A percentile compares a stretch with the other conserved stretches of the same genome.
phyloP scores from a whole-genome alignment of 169 alveolate genomes.

The Eimeria acervulina region DNA sequence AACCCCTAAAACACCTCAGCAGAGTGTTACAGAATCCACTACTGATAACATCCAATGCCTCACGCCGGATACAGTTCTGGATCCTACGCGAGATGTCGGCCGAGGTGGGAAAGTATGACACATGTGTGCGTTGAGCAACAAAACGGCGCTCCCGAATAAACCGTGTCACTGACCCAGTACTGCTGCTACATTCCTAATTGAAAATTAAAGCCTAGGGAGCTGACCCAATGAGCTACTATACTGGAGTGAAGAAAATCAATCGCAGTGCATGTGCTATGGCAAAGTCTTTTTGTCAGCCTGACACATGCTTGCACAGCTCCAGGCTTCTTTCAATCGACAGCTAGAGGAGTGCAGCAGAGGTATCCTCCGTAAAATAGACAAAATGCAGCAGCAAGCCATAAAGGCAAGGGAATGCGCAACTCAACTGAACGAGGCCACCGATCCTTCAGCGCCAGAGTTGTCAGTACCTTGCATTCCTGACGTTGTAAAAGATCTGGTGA shows the following conservation, averaged over 20 bases:
- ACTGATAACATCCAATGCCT: conserved; percentile 23
- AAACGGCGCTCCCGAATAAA: neutral
- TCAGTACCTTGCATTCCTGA: conserved; percentile 60
- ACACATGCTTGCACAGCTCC: conserved; percentile 65
- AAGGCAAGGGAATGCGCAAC: conserved; percentile 71
- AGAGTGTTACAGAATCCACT: conserved; percentile 35
- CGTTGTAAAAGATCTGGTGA: conserved; percentile 50
- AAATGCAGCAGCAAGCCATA: conserved; percentile 71
- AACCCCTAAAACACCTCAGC: conserved; percentile 37
- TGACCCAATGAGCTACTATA: neutral
- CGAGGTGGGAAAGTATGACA: conserved; percentile 28
- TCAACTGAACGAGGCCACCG: conserved; percentile 20
- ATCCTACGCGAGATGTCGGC: conserved; percentile 62
- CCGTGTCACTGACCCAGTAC: neutral
- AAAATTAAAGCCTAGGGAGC: neutral
- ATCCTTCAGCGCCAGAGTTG: conserved; percentile 47
- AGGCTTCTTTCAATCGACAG: conserved; percentile 62
- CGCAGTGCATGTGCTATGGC: neutral
- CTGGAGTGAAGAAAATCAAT: neutral
- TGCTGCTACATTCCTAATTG: neutral
- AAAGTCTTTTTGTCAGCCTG: neutral
- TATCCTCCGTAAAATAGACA: conserved; percentile 52
- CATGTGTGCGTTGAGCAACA: neutral
- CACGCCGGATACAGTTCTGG: conserved; percentile 71
- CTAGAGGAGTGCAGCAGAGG: conserved; percentile 61